These are phyloP conservation scores for Neonectria sp. DNA, from an alignment of 2,329 filamentous ascomycete species.

Conservation along the genomic window DNA sequence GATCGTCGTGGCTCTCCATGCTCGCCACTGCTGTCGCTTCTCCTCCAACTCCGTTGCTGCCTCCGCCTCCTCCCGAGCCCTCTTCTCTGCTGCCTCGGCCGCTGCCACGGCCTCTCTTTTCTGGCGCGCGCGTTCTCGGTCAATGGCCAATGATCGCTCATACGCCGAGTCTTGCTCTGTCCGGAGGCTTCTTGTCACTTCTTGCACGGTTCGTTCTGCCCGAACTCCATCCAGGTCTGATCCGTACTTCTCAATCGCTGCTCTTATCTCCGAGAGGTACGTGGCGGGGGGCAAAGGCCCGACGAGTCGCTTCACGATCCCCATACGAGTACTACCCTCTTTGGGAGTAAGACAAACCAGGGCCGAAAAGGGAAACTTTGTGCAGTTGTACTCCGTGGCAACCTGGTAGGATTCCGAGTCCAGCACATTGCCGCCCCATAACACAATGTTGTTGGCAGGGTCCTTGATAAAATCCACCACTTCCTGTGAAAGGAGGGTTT, in stretches of 20 bases:
- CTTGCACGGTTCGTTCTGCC: conserved; percentile 83
- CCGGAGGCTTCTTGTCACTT: conserved; percentile 85
- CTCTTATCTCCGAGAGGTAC: conserved; percentile 83
- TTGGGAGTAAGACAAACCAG: conserved; percentile 90
- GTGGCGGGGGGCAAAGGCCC: conserved; percentile 79
- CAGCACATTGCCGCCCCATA: conserved; percentile 94
- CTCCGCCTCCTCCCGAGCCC: conserved; percentile 72
- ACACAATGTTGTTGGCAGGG: conserved; percentile 81
- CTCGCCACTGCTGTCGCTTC: conserved; percentile 77
- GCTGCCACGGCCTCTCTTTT: conserved; percentile 82
- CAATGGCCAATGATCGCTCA: conserved; percentile 89
- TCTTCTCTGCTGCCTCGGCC: conserved; percentile 77
- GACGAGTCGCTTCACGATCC: conserved; percentile 83
- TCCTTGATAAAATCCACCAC: conserved; percentile 83
- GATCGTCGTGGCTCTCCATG: conserved; percentile 82
- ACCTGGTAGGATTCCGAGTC: conserved; percentile 97
- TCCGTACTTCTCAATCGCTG: conserved; percentile 82
- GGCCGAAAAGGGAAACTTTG: conserved; percentile 92
- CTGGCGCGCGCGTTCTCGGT: conserved; percentile 86
- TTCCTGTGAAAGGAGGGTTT: conserved; percentile 84
- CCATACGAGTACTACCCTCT: conserved; percentile 90
- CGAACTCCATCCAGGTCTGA: conserved; percentile 81
- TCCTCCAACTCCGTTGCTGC: conserved; percentile 67
- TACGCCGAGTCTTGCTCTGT: conserved; percentile 94
- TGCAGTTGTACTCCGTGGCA: conserved; percentile 87